Base-by-base conservation (phyloP, 805 yeast species). In the Yarrowia sp. region DNA sequence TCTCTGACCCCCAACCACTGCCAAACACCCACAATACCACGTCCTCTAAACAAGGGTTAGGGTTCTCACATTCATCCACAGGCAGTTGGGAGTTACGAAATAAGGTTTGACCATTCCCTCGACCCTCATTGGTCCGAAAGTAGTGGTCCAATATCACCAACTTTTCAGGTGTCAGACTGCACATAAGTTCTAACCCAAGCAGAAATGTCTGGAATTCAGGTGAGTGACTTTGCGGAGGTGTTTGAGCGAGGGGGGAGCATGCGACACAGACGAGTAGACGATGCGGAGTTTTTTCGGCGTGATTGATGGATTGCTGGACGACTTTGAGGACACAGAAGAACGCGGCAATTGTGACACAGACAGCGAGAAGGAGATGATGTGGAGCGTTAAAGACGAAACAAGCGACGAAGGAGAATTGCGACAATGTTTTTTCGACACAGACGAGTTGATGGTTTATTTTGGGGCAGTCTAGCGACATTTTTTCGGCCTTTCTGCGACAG, bases 191-290 rank as follows among this genome's bases (percentile, higher is more conserved):
- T 51, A 51, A 51, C 58, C 58, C 58, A 51, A 51, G 58, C 58
- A 51, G 58, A 51, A 55, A 55, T 55, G 61, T 55, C 61, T 55
- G 61, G 61, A 55, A 55, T 55, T 55, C 61, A 55, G 46, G 61
- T 55, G 61, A 55, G 61, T 55, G 25, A 51, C 32, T 6, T 22
- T 31, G 38, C 3, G 27, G 42, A 33, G 8, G 22, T 18, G 56
- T 9, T 29, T 4, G 21, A n/a, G n/a, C 24, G 41, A 16, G 32
- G 21, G 18, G 22, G 9, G 9, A 10, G 14, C 7, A 32, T 25
- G 4, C 8, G 51, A 16, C 25, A 12, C 18, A 8, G n/a, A 10
- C 24, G 16, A 25, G 16, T 19, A 16, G 24, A 31, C 16, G 25
- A 19, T 18, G 24, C n/a, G 25, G 0, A 22, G 24, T 41, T 24